phyloP scores from a whole-genome alignment of 2,329 filamentous ascomycete genomes.

The Colletotrichum orchidophilum region DNA sequence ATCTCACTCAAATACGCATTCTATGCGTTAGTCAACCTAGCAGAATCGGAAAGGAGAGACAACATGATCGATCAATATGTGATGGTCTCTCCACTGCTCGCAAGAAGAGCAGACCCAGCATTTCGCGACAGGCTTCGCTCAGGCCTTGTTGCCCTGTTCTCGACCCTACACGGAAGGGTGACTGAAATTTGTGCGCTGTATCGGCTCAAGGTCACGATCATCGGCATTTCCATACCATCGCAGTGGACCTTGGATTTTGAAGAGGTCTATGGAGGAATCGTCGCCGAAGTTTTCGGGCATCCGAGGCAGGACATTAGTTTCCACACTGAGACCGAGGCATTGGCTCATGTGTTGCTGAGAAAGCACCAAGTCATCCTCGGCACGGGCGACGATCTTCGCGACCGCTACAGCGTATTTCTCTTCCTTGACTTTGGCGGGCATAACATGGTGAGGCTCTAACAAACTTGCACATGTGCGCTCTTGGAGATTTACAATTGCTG shows the following conservation, averaged over 20 bases:
- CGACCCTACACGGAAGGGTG: neutral
- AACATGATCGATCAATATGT: neutral
- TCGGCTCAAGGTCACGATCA: neutral
- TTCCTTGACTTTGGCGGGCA: constrained; percentile 7
- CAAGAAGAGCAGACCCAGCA: neutral
- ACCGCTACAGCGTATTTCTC: neutral
- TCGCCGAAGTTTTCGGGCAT: neutral
- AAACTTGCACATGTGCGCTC: too few species aligned
- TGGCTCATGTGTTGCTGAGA: too few species aligned
- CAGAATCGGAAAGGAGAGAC: too few species aligned
- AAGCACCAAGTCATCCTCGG: too few species aligned
- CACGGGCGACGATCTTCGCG: too few species aligned
- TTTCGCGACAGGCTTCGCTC: neutral
- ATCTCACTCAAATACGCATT: constrained; percentile 1
- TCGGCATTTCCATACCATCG: neutral
- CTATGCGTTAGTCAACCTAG: neutral
- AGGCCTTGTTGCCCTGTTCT: neutral
- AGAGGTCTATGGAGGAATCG: neutral
- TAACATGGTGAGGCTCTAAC: neutral
- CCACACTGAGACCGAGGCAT: neutral
- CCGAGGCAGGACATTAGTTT: neutral
- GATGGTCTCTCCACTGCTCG: neutral
- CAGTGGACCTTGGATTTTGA: neutral
- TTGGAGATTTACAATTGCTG: too few species aligned
- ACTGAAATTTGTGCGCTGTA: neutral